Base-by-base conservation (phyloP, 2,329 filamentous ascomycete species). In the Colletotrichum cuscutae region DNA sequence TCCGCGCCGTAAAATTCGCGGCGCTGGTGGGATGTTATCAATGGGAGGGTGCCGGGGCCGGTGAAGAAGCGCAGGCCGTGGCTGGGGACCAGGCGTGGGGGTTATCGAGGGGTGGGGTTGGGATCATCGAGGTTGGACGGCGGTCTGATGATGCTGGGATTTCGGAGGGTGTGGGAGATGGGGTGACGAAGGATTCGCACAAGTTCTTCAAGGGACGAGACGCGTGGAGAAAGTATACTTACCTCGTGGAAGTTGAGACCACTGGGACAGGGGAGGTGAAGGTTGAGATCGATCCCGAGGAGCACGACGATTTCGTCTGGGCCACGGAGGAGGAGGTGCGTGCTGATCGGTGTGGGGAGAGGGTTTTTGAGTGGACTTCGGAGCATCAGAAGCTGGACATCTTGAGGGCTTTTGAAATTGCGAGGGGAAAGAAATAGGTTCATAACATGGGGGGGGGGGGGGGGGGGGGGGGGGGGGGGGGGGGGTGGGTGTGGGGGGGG, bases 231-330 rank as follows among this genome's bases (percentile, higher is more conserved):
- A 83, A 84, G 79, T 69, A 80, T 49, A 77, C 80, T 12, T 82
- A 82, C 52, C 76, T 80, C 57, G 79, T 82, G 35, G 79, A 80
- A 68, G 81, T 83, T 32, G 74, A 81, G 63, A 3, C 58, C 37
- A n/a, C 37, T 3, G 37, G 5, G 7, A 68, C 30, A 8, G 68
- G 64, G 9, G 61, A 15, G 7, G n/a, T 4, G 4, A n/a, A 68
- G 37, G 24, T 73, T 22, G 65, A 59, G 63, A 74, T 86, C 68
- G 82, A 85, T 67, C 81, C 82, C 4, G 68, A 79, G 11, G 84
- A 86, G 77, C 84, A 86, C 72, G 81, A 85, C 64, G 73, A 74
- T 3, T 83, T 79, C 68, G 58, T 81, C 2, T 86, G 82, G 79
- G 82, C 80, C 22, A 79, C 80, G 1, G 82, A 85, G 68, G 79